Evolutionary conservation across 345 rosid species (phyloP).

Genomic region (Aquilaria yunnanensis): DNA sequence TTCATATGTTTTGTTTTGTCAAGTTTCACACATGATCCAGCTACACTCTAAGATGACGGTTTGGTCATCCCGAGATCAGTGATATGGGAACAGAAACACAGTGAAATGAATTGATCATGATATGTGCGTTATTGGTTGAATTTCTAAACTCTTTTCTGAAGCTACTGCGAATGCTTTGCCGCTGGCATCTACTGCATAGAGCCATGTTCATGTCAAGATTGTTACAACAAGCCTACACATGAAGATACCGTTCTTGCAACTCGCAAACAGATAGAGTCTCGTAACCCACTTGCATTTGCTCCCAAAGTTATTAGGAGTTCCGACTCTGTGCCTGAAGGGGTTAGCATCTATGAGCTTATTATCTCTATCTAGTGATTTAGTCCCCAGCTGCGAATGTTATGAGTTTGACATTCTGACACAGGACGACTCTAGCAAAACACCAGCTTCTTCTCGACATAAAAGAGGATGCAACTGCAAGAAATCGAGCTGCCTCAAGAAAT

Average conservation of each 20-base stretch:
- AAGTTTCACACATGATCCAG: not conserved
- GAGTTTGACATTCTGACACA: slow-evolving; percentile 17
- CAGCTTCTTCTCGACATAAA: slow-evolving; percentile 91
- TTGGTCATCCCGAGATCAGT: not conserved
- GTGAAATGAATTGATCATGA: not conserved
- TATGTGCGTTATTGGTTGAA: not conserved
- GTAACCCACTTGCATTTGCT: slow-evolving; percentile 95
- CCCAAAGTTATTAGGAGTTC: slow-evolving; percentile 73
- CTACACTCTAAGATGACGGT: too few relatives aligned
- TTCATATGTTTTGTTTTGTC: not conserved
- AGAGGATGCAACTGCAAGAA: slow-evolving; percentile 96
- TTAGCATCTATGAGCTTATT: slow-evolving; percentile 23
- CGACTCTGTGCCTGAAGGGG: slow-evolving; percentile 47
- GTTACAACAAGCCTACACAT: slow-evolving; percentile 83
- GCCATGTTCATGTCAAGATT: slow-evolving; percentile 84
- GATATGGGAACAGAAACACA: not conserved
- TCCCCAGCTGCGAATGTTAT: slow-evolving; percentile 2
- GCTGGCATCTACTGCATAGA: slow-evolving; percentile 88
- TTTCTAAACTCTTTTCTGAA: slow-evolving; percentile 23
- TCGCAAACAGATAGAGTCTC: slow-evolving; percentile 86
- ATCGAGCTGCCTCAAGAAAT: slow-evolving; percentile 81
- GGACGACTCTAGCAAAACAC: slow-evolving; percentile 77
- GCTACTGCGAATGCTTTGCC: slow-evolving; percentile 96
- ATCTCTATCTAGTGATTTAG: not conserved
- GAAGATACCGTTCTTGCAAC: slow-evolving; percentile 83